phyloP scores from a whole-genome alignment of 2,329 filamentous ascomycete genomes.

The Fonsecaea nubica region DNA sequence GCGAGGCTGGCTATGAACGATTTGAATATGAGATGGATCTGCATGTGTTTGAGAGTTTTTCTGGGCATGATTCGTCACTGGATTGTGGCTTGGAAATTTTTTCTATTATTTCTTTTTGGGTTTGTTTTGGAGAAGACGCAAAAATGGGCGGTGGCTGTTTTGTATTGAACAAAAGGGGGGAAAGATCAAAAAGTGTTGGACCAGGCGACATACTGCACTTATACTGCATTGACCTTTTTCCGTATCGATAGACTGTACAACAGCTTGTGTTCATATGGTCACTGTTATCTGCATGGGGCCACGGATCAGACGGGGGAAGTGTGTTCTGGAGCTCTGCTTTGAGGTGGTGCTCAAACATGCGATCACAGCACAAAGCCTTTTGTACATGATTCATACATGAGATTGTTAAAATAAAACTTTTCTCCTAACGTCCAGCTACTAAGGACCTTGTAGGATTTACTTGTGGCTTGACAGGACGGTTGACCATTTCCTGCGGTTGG shows the following conservation, averaged over 20 bases:
- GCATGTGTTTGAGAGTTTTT: neutral
- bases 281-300: conserved; percentile 2
- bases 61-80: neutral
- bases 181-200: conserved; percentile 3
- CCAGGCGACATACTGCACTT: conserved; percentile 8
- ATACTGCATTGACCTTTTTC: neutral
- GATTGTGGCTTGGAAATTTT: neutral
- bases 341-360: neutral
- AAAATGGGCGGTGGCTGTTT: neutral
- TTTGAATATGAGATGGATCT: neutral
- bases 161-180: neutral
- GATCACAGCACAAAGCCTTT: neutral
- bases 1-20: conserved; percentile 13
- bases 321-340: neutral
- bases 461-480: too few species aligned
- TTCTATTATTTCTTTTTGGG: neutral
- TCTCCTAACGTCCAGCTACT: too few species aligned
- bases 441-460: too few species aligned
- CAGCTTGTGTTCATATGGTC: conserved; percentile 18
- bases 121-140: neutral
- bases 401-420: neutral
- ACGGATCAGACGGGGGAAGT: neutral
- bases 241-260: conserved; percentile 19
- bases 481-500: too few species aligned
- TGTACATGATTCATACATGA: neutral